Percentiles rank a stretch among this genome's conserved stretches.
phyloP scores from a whole-genome alignment of 768 basidiomycete genomes.

The Pleurotus citrinopileatus region DNA sequence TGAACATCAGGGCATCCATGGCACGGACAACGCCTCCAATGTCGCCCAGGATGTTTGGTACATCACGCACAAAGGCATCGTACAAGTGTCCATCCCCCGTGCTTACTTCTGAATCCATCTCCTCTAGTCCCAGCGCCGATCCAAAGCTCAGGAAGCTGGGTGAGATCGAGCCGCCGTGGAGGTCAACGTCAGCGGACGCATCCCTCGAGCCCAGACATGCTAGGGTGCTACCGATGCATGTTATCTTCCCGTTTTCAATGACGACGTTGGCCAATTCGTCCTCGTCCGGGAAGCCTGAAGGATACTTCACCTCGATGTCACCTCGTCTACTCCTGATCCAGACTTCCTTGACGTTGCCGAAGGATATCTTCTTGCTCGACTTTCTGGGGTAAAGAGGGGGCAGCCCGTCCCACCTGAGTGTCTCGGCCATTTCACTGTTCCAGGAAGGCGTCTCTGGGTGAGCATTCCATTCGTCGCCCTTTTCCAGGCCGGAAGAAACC shows the following conservation, averaged over 20 bases:
- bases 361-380: conserved; percentile 40
- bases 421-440: conserved; percentile 56
- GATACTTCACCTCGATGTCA: conserved; percentile 28
- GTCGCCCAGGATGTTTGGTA: conserved; percentile 43
- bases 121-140: conserved; percentile 69
- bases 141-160: conserved; percentile 72
- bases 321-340: conserved; percentile 33
- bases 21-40: conserved; percentile 57
- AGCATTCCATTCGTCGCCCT: conserved; percentile 41
- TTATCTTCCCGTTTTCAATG: conserved; percentile 48
- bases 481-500: conserved; percentile 41
- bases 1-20: conserved; percentile 69
- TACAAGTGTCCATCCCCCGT: conserved; percentile 61
- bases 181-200: conserved; percentile 41
- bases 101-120: conserved; percentile 68
- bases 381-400: conserved; percentile 52
- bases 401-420: conserved; percentile 65
- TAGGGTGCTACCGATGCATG: conserved; percentile 38
- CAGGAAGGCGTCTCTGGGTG: conserved; percentile 59
- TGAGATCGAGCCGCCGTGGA: conserved; percentile 63
- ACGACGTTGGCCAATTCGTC: conserved; percentile 31
- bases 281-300: conserved; percentile 15
- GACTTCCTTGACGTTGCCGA: conserved; percentile 64
- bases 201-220: conserved; percentile 24
- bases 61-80: conserved; percentile 49